Base-by-base conservation (phyloP, 1,284 basidiomycete genomes). In the Puccinia horiana region DNA sequence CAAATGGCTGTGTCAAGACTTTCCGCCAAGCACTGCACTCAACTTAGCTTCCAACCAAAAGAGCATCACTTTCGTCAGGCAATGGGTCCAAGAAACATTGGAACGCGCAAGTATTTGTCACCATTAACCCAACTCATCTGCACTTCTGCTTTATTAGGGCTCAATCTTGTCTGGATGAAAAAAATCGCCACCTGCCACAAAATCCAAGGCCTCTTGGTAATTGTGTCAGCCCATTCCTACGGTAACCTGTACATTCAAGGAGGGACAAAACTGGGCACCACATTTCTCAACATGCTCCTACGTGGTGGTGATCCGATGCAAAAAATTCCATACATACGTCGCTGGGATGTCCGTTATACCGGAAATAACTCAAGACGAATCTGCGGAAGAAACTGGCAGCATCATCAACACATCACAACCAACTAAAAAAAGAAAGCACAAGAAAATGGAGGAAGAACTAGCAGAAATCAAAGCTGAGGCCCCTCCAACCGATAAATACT, bases 301-400 rank as follows among this genome's bases (percentile, higher is more conserved):
- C 11, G 14, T 44, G 20, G 23, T 69, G 40, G 67, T 9, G 67
- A 69, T 69, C 67, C 26, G 6, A 6, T 69, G 23, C 37, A 40
- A 23, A 69, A n/a, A 69, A 18, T 69, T 70, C n/a, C 69, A 70
- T 35, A 47, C 69, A n/a, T 70, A 49, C 23, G 69, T 70, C 6
- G 69, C 69, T 11, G 69, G 69, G 0, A 26, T 47, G 69, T 70
- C 69, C 4, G 69, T 70, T 29, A 8, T 29, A 4, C 16, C 4
- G 2, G 69, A 70, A 35, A 11, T 70, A 5, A 37, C 35, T 20
- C 8, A 14, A 6, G 18, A 3, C 8, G 18, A 65, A 63, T 9
- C 12, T 16, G 18, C 26, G 12, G 58, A 2, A 23, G 14, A 4
- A 4, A 12, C 49, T 4, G n/a, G n/a, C n/a, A n/a, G n/a, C n/a